Evolutionary conservation across 352 stramenopile genomes (phyloP).

Genomic region (Thalassiosira mediterranea): DNA sequence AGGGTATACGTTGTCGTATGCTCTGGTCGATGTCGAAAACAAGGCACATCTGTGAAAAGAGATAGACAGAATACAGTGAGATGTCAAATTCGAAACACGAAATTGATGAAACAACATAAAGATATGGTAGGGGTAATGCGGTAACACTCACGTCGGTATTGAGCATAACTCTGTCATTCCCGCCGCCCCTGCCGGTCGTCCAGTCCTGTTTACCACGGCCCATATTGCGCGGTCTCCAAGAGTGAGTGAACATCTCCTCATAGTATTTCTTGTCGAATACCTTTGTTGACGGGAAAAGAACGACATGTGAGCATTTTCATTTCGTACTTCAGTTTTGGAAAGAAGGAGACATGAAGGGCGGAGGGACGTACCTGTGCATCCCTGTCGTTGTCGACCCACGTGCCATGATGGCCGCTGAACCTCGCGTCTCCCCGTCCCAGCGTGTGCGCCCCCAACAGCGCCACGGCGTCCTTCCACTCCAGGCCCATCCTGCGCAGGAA

Average conservation of each 20-base stretch:
- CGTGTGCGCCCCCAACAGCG: slow-evolving; percentile 56
- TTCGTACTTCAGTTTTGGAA: neutral
- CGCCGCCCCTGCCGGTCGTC: slow-evolving; percentile 1
- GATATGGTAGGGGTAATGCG: too few species aligned
- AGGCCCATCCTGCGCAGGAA: slow-evolving; percentile 55
- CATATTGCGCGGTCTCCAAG: slow-evolving; percentile 10
- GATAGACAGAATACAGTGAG: neutral
- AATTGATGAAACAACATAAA: neutral
- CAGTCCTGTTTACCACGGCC: slow-evolving; percentile 6
- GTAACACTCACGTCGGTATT: slow-evolving; percentile 32
- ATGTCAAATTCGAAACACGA: slow-evolving; percentile 1
- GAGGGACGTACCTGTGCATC: neutral
- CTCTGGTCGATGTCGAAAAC: slow-evolving; percentile 32
- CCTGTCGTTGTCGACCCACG: slow-evolving; percentile 1
- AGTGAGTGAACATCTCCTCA: slow-evolving; percentile 17
- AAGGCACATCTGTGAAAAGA: slow-evolving; percentile 13
- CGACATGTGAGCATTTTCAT: neutral
- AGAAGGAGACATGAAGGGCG: neutral
- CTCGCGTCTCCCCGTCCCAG: slow-evolving; percentile 33
- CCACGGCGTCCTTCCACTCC: slow-evolving; percentile 55
- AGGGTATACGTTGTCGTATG: slow-evolving; percentile 2
- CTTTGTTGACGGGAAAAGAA: too few species aligned
- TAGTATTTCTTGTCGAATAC: slow-evolving; percentile 29
- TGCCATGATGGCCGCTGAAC: slow-evolving; percentile 11
- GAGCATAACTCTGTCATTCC: slow-evolving; percentile 30